Evolutionary conservation across 2,329 filamentous ascomycete species (phyloP), one percentile per base, ranked within the genome.

Genomic region (Leptosphaerulina australis): DNA sequence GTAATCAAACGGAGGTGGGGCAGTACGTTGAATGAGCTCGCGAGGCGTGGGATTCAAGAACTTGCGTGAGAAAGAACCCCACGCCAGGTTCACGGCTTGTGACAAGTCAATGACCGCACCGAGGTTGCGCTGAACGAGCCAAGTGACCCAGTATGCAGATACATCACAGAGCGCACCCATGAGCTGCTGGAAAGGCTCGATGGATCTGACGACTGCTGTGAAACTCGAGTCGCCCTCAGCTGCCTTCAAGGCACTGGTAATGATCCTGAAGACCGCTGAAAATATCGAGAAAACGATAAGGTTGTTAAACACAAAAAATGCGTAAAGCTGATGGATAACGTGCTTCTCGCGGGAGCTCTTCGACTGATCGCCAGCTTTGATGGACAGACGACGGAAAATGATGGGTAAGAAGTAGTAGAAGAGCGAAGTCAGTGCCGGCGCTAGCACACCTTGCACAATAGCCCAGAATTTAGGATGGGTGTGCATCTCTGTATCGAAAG

Each of bases 251-350:
- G 50, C 50, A 34, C 44, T 53, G 31, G 45, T 53, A 28, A 96
- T 84, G 4, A 78, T 91, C 1, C 79, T 78, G 85, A 90, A 97
- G 12, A 91, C 75, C 1, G 90, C 86, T 34, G 89, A 90, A 73
- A 97, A 97, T 11, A 96, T 79, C 9, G 92, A 97, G 74, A 97
- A 97, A 50, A 97, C 86, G 59, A 99, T 79, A 46, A 99, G 75
- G 68, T 97, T 97, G 82, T 99, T 99, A 80, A 99, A 91, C 43
- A 97, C 84, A 74, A 99, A 99, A 77, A 99, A 99, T 14, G 89
- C 83, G 74, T 95, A 99, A 2, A 99, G 81, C 73, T 96, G 95
- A 56, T 85, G 86, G 51, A 94, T 82, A 43, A 99, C 94, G 71
- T 97, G 93, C 22, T 91, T 83, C 71, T 99, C 94, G 45, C 94